phyloP scores from a whole-genome alignment of 192 early-diverging fungal genomes.

The Pilaira anomala region DNA sequence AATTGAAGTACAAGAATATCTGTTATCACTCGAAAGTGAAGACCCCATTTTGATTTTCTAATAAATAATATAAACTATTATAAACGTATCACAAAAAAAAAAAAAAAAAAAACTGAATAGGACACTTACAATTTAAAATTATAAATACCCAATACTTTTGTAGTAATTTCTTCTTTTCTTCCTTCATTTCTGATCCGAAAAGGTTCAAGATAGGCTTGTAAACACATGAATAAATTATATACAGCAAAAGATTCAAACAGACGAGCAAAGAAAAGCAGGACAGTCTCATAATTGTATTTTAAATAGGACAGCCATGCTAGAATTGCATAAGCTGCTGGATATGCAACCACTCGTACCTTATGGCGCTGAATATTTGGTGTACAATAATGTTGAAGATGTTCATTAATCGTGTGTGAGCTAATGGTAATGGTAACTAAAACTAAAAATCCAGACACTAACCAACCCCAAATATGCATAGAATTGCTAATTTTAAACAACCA shows the following conservation, averaged over 20 bases:
- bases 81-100: not conserved
- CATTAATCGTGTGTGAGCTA: constrained; percentile 21
- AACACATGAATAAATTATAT: constrained; percentile 29
- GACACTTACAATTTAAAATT: constrained; percentile 30
- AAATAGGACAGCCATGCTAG: constrained; percentile 36
- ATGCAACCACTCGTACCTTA: constrained; percentile 27
- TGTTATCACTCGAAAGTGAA: constrained; percentile 37
- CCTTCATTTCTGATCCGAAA: constrained; percentile 25
- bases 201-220: constrained; percentile 32
- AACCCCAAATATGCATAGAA: constrained; percentile 35
- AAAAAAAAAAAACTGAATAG: not conserved
- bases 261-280: constrained; percentile 40
- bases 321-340: constrained; percentile 22
- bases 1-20: constrained; percentile 37
- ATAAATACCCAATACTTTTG: constrained; percentile 24
- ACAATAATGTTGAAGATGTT: constrained; percentile 23
- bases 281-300: constrained; percentile 32
- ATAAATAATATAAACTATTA: not conserved
- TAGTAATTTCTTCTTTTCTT: constrained; percentile 15
- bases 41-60: constrained; percentile 41
- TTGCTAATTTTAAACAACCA: constrained; percentile 9
- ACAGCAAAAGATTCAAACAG: constrained; percentile 40
- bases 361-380: constrained; percentile 21
- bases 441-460: constrained; percentile 33
- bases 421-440: constrained; percentile 22